Evolutionary conservation across 176 grass and related monocot species (phyloP).

Genomic region (Pontederia paniculata): DNA sequence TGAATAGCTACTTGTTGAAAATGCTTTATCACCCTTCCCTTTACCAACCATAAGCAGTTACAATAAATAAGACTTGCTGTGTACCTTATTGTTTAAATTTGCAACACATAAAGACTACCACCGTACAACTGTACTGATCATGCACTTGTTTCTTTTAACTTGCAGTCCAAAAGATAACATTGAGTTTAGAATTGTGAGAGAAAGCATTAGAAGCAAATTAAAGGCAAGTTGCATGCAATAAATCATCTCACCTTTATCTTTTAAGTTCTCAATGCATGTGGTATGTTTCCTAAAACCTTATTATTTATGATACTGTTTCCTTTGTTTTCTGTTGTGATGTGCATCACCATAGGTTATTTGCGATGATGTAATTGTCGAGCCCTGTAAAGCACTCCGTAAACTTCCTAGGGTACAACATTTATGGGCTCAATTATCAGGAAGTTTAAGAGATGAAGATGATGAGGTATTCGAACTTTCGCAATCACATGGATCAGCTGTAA

Average conservation of each 20-base stretch:
- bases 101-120: too few species aligned
- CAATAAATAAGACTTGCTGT: too few species aligned
- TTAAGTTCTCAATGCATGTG: too few species aligned
- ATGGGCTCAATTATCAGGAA: constrained; percentile 68
- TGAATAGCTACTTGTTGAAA: too few species aligned
- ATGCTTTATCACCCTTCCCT: too few species aligned
- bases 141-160: constrained; percentile 18
- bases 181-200: constrained; percentile 78
- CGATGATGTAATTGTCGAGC: constrained; percentile 67
- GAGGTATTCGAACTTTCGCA: constrained; percentile 35
- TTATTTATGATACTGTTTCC: neutral
- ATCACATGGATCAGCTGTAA: neutral
- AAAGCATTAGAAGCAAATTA: constrained; percentile 78
- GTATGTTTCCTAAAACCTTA: neutral
- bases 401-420: constrained; percentile 90
- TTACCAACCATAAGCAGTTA: too few species aligned
- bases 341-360: constrained; percentile 62
- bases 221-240: constrained; percentile 48
- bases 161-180: constrained; percentile 81
- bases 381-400: constrained; percentile 82
- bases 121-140: too few species aligned
- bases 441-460: constrained; percentile 50
- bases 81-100: too few species aligned
- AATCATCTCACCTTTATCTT: neutral
- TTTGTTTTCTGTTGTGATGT: neutral